Evolutionary conservation across 768 basidiomycete genomes (phyloP).

Genomic region (Lactarius hengduanensis): DNA sequence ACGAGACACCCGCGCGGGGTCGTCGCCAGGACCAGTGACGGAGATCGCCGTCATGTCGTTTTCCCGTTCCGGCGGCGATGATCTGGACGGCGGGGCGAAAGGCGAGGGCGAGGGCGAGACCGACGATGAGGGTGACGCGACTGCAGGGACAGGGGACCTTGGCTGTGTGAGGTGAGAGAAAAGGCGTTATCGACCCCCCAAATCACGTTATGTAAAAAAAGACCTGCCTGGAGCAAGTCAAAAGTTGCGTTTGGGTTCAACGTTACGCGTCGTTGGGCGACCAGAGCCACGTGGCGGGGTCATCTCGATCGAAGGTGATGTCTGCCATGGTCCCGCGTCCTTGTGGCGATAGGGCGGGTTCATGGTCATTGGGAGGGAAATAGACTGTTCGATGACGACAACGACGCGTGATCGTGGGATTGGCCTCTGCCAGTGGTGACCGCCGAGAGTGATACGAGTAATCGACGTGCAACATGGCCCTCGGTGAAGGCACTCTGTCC

Average conservation of each 20-base stretch:
- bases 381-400: neutral
- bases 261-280: too few relatives aligned
- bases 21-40: neutral
- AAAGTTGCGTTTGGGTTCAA: neutral
- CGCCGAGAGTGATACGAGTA: too few relatives aligned
- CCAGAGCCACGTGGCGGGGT: neutral
- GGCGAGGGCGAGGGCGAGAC: conserved; percentile 14
- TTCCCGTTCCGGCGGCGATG: neutral
- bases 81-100: conserved; percentile 1
- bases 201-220: too few relatives aligned
- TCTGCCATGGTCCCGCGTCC: conserved; percentile 11
- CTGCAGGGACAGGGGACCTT: neutral
- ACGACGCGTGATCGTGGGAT: neutral
- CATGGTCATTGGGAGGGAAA: too few relatives aligned
- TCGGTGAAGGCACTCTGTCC: too few relatives aligned
- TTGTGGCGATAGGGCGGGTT: conserved; percentile 9
- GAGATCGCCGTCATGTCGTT: neutral
- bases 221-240: neutral
- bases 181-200: too few relatives aligned
- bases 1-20: neutral
- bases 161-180: neutral
- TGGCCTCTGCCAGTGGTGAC: too few relatives aligned
- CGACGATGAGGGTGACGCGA: neutral
- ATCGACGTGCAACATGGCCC: too few relatives aligned
- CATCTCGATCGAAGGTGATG: too few relatives aligned